Conservation (phyloP, 495 filamentous ascomycete species). For the Diplogelasinospora grovesii region DNA sequence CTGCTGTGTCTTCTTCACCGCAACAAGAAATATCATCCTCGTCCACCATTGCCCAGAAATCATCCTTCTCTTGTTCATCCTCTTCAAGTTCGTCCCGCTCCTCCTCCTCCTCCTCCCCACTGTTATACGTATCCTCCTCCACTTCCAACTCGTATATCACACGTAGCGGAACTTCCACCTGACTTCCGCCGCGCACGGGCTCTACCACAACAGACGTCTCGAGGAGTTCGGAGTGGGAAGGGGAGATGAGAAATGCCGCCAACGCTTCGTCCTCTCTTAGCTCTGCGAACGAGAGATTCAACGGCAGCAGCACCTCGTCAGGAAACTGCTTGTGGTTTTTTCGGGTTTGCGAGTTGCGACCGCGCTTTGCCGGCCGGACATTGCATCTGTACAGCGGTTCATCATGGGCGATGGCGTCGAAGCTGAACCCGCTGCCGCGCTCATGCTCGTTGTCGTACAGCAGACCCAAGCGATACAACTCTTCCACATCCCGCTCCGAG, state of each 20-base stretch:
- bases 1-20: not conserved
- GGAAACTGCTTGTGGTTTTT: slow-evolving; percentile 1
- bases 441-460: slow-evolving; percentile 33
- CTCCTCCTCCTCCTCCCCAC: not conserved
- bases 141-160: slow-evolving; percentile 2
- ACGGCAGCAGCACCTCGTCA: slow-evolving; percentile 12
- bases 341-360: slow-evolving; percentile 2
- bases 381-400: slow-evolving; percentile 19
- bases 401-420: slow-evolving; percentile 27
- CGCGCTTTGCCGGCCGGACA: slow-evolving; percentile 20
- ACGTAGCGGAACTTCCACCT: not conserved
- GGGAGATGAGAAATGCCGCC: slow-evolving; percentile 19
- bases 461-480: slow-evolving; percentile 33
- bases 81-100: not conserved
- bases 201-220: not conserved
- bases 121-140: not conserved
- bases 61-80: not conserved
- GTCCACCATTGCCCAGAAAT: slow-evolving; percentile 17
- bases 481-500: slow-evolving; percentile 12
- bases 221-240: slow-evolving; percentile 9
- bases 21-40: slow-evolving; percentile 1
- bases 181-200: not conserved
- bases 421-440: slow-evolving; percentile 27
- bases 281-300: slow-evolving; percentile 26
- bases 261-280: slow-evolving; percentile 24